A percentile compares a stretch with the other conserved stretches of the same genome.
Evolutionary conservation across 257 asterid species (phyloP).

Genomic region (Lavandula angustifolia): DNA sequence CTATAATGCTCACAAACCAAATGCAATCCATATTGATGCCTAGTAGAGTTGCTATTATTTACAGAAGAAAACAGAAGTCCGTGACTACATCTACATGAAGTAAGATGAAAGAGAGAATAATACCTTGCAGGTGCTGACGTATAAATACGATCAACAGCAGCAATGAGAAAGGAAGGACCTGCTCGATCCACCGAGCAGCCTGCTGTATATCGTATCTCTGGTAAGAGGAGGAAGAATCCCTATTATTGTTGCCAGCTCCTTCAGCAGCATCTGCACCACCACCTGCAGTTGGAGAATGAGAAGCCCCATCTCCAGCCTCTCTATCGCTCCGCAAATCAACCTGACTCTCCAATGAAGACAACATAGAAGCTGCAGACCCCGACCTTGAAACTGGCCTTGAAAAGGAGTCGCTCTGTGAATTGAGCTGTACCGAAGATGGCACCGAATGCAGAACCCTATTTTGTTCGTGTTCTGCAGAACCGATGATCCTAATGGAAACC

Average conservation of each 20-base stretch:
- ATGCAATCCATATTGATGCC: slow-evolving; percentile 4
- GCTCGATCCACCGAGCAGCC: slow-evolving; percentile 91
- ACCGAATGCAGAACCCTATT: slow-evolving; percentile 45
- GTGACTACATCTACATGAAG: slow-evolving; percentile 2
- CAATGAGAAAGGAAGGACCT: slow-evolving; percentile 78
- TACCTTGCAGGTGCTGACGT: slow-evolving; percentile 86
- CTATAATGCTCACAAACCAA: background rate
- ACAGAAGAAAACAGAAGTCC: background rate
- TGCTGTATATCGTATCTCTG: slow-evolving; percentile 91
- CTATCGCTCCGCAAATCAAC: slow-evolving; percentile 50
- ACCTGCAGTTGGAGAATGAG: slow-evolving; percentile 36
- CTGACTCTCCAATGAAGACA: slow-evolving; percentile 67
- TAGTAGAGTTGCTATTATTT: background rate
- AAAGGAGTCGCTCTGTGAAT: slow-evolving; percentile 41
- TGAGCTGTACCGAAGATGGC: slow-evolving; percentile 36
- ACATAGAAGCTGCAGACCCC: slow-evolving; percentile 46
- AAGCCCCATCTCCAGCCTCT: slow-evolving; percentile 44
- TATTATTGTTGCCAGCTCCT: slow-evolving; percentile 47
- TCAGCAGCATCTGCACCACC: slow-evolving; percentile 47
- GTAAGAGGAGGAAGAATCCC: slow-evolving; percentile 73
- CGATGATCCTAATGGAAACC: slow-evolving; percentile 79
- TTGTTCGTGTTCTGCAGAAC: slow-evolving; percentile 51
- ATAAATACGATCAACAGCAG: slow-evolving; percentile 78
- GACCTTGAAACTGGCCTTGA: slow-evolving; percentile 54
- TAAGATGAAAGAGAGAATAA: slow-evolving; percentile 21